Evolutionary conservation across 2,329 filamentous ascomycete genomes (phyloP), one percentile per base, ranked within the genome.

Genomic region (Claviceps spartinae): DNA sequence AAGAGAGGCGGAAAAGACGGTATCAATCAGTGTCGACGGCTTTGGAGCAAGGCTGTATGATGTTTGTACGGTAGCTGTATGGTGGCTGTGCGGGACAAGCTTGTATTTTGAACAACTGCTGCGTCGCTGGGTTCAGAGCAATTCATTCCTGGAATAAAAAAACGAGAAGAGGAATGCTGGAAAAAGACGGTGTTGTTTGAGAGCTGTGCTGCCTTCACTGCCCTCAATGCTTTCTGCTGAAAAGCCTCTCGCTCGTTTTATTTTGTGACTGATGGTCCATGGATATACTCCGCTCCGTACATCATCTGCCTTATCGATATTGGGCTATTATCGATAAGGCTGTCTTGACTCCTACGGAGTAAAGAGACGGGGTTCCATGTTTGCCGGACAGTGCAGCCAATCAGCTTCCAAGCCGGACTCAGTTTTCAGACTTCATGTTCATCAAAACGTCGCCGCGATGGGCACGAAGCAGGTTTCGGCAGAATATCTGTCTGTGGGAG

Each of bases 401-500:
- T 69, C 66, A 68, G 61, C 58, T 56, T 54, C 54, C 61, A 57
- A 56, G 52, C 54, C 59, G 55, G 56, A 55, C 59, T 62, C 60
- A 64, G 63, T 64, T 63, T 66, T 63, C 61, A 67, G 62, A 64
- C 58, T 67, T 46, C 26, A 47, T 46, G 20, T 49, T 49, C 18
- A 11, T 34, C 30, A 34, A 47, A 44, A 48, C 24, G 26, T 52
- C 37, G 51, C 52, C 54, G 60, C 56, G 40, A 67, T 67, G 64
- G 58, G 59, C 52, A 54, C 54, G 46, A 57, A 58, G 40, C 58
- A 58, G 42, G 60, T 73, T 30, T 67, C 66, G 30, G 63, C 71
- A 57, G 69, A 74, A 56, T 81, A 82, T 58, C 66, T 93, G 58
- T 83, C 88, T 47, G 82, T 84, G 56, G 93, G 93, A 55, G 91